Evolutionary conservation across 106 monocot species (phyloP), one percentile per base, ranked within the genome.

Genomic region (Allium fistulosum): DNA sequence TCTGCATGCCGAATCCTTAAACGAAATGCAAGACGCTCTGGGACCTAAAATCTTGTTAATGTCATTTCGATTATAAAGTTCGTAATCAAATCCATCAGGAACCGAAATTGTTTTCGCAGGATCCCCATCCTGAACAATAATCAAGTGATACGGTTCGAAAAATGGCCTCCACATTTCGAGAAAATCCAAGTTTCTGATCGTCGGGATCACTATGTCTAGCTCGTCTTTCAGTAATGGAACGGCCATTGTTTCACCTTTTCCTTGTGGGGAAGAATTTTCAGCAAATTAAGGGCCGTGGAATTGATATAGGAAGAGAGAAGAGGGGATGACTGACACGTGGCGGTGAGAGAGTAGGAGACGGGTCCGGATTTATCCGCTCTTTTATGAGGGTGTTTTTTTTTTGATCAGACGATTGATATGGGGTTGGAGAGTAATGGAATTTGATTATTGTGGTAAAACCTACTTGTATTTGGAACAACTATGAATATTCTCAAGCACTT

Each of bases 1-100:
- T 7, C 77, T 62, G 65, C 71, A 77, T 11, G 77, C 58, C 10
- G 71, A 77, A 51, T 77, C 77, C 63, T 77, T 71, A 58, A 71
- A 77, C 49, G 70, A 77, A 71, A 77, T 71, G 49, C 77, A 77
- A 16, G 65, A 57, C 13, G 77, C 70, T 71, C 77, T 87, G 55
- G 86, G 86, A 0, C 86, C 86, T 16, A 86, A 77, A 67, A 86
- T 79, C 58, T 70, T 69, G 74, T 86, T 82, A 61, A 86, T 82
- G 79, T 86, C 86, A 59, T 86, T 86, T 7, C 86, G 65, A 67
- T 86, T 86, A 76, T 86, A 82, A 71, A 86, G 79, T 74, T 86
- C 82, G 73, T 86, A 86, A 53, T 86, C 86, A 58, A 82, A 86
- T 0, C 86, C 86, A 6, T 86, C 86, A 3, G 86, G 86, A 14